These are phyloP conservation scores for Penicillium pancosmium DNA, from an alignment of 495 filamentous ascomycete genomes.

Conservation along the genomic window DNA sequence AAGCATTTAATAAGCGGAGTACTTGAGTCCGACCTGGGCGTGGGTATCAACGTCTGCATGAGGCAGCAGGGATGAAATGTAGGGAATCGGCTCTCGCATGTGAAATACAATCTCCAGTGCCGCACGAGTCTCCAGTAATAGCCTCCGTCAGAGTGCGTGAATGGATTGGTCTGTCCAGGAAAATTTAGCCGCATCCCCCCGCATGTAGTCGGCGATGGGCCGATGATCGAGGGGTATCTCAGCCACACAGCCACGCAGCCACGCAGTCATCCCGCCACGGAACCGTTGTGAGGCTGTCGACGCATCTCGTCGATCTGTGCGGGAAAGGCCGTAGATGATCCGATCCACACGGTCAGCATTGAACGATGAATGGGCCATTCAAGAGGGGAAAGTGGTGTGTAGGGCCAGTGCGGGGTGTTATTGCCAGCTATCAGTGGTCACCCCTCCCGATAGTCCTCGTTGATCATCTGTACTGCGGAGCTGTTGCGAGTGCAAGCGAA, in stretches of 20 bases:
- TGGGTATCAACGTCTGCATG: background rate
- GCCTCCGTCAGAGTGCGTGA: background rate
- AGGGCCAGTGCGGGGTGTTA: background rate
- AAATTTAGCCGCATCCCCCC: background rate
- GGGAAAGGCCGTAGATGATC: constrained; percentile 16
- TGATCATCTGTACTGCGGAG: background rate
- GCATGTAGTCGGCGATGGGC: background rate
- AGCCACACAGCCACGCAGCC: constrained; percentile 1
- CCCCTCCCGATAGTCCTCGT: background rate
- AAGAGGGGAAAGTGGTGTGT: background rate
- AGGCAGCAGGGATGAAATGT: background rate
- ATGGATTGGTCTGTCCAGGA: background rate
- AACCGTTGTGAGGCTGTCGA: constrained; percentile 15
- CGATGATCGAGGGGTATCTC: background rate
- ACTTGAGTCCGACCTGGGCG: background rate
- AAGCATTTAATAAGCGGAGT: background rate
- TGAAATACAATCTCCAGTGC: background rate
- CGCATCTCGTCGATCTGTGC: constrained; percentile 15
- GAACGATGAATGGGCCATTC: constrained; percentile 1
- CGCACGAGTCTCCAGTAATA: background rate
- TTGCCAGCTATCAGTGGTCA: background rate
- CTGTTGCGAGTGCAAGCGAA: background rate
- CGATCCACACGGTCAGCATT: constrained; percentile 11
- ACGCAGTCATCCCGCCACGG: constrained; percentile 2
- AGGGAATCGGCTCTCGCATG: background rate